phyloP scores from a whole-genome alignment of 2,329 filamentous ascomycete species.

The Exserohilum rostratum region DNA sequence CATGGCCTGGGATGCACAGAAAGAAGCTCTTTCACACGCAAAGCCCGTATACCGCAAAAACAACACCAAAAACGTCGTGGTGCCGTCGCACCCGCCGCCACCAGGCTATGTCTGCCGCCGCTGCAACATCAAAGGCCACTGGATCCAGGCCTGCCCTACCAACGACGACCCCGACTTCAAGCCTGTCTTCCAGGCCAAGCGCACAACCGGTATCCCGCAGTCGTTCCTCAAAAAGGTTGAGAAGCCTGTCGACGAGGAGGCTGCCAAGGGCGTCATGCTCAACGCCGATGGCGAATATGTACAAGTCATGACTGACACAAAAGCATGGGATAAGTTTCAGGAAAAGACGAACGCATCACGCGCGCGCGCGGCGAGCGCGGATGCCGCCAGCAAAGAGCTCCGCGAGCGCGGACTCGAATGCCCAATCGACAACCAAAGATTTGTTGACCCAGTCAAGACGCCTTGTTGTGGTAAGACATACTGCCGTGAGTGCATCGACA shows the following conservation, averaged over 20 bases:
- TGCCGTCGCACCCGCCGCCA: slow-evolving; percentile 91
- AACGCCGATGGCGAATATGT: slow-evolving; percentile 98
- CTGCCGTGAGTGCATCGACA: slow-evolving; percentile 99
- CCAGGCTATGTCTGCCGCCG: slow-evolving; percentile 95
- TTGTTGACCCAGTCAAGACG: slow-evolving; percentile 98
- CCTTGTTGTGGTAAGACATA: slow-evolving; percentile 98
- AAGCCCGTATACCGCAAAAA: slow-evolving; percentile 50
- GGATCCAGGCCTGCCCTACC: slow-evolving; percentile 98
- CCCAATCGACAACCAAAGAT: slow-evolving; percentile 95
- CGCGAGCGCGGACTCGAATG: slow-evolving; percentile 89
- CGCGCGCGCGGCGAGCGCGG: slow-evolving; percentile 77
- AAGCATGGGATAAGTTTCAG: slow-evolving; percentile 95
- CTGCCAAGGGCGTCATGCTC: slow-evolving; percentile 91
- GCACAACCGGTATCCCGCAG: slow-evolving; percentile 93
- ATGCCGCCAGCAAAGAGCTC: slow-evolving; percentile 81
- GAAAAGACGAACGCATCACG: slow-evolving; percentile 88
- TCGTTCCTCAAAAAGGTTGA: slow-evolving; percentile 96
- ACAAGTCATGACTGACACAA: slow-evolving; percentile 92
- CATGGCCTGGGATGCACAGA: slow-evolving; percentile 90
- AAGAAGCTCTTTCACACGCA: slow-evolving; percentile 84
- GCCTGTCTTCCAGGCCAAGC: slow-evolving; percentile 89
- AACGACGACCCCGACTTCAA: slow-evolving; percentile 98
- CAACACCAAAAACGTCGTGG: slow-evolving; percentile 69
- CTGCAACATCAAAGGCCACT: slow-evolving; percentile 97
- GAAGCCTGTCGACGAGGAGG: slow-evolving; percentile 84